Evolutionary conservation across 257 asterid species (phyloP).

Genomic region (Solanum etuberosum): DNA sequence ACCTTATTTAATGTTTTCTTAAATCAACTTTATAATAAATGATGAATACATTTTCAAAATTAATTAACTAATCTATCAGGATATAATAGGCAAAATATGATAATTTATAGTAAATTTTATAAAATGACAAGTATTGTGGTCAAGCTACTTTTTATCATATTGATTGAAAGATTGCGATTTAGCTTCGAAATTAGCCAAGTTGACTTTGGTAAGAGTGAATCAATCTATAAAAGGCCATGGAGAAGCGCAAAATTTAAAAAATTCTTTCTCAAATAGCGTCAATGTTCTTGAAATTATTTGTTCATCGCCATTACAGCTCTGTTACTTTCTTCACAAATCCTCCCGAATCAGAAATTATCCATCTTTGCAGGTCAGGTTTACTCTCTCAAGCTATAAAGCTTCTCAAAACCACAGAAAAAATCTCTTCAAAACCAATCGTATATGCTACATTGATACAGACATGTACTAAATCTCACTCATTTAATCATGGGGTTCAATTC

Average conservation of each 20-base stretch:
- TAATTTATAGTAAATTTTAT: too few species aligned
- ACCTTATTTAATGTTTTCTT: too few species aligned
- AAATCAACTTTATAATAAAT: too few species aligned
- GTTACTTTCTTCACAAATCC: neutral
- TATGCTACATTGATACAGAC: constrained; percentile 51
- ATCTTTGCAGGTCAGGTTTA: constrained; percentile 36
- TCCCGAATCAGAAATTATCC: constrained; percentile 26
- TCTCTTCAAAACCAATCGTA: constrained; percentile 28
- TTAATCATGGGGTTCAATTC: constrained; percentile 57
- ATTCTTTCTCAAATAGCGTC: neutral
- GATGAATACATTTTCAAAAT: too few species aligned
- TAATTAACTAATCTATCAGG: too few species aligned
- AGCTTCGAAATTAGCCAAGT: neutral
- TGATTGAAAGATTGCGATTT: too few species aligned
- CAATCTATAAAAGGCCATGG: neutral
- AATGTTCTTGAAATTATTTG: constrained; percentile 9
- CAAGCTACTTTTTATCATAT: fast-evolving
- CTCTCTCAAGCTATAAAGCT: constrained; percentile 37
- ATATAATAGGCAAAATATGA: too few species aligned
- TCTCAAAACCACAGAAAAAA: constrained; percentile 2
- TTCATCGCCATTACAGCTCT: constrained; percentile 9
- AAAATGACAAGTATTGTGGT: too few species aligned
- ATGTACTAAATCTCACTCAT: constrained; percentile 27
- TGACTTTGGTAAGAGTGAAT: fast-evolving
- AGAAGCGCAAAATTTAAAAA: neutral